These are phyloP conservation scores for Fragaria iinumae DNA, from an alignment of 306 rosid genomes.

Conservation along the genomic window DNA sequence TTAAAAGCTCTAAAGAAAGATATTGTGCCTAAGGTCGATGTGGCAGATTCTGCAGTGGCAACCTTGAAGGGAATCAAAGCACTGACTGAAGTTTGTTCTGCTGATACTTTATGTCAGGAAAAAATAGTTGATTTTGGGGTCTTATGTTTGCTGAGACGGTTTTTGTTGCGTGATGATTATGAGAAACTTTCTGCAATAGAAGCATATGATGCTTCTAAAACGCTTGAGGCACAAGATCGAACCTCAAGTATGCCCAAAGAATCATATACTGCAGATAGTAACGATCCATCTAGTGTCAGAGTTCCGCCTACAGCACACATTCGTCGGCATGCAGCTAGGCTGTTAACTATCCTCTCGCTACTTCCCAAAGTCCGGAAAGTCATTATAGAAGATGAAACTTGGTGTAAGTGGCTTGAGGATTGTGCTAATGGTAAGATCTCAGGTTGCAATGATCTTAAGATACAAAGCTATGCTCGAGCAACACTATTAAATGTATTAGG, in stretches of 20 bases:
- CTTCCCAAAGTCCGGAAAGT: constrained; percentile 72
- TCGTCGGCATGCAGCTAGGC: constrained; percentile 87
- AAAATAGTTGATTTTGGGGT: constrained; percentile 71
- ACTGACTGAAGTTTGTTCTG: constrained; percentile 75
- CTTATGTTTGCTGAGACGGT: constrained; percentile 76
- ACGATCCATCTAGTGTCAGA: constrained; percentile 67
- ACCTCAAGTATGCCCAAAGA: constrained; percentile 43
- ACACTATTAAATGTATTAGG: constrained; percentile 67
- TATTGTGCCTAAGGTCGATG: constrained; percentile 64
- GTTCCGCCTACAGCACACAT: constrained; percentile 96
- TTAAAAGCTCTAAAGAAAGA: constrained; percentile 66
- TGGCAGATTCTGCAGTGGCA: constrained; percentile 91
- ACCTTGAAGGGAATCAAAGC: constrained; percentile 91
- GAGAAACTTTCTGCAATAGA: constrained; percentile 86
- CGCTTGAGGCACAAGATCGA: constrained; percentile 59
- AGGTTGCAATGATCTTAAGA: constrained; percentile 87
- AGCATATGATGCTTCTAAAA: constrained; percentile 85
- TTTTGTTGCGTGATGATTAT: constrained; percentile 81
- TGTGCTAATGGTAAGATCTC: constrained; percentile 85
- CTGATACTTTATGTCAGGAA: constrained; percentile 52
- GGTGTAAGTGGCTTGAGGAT: constrained; percentile 87
- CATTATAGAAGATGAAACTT: constrained; percentile 56
- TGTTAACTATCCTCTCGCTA: constrained; percentile 83
- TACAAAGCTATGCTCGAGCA: constrained; percentile 88
- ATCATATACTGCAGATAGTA: constrained; percentile 37